Evolutionary conservation across 2,329 filamentous ascomycete genomes (phyloP).

Genomic region (Colletotrichum sidae): DNA sequence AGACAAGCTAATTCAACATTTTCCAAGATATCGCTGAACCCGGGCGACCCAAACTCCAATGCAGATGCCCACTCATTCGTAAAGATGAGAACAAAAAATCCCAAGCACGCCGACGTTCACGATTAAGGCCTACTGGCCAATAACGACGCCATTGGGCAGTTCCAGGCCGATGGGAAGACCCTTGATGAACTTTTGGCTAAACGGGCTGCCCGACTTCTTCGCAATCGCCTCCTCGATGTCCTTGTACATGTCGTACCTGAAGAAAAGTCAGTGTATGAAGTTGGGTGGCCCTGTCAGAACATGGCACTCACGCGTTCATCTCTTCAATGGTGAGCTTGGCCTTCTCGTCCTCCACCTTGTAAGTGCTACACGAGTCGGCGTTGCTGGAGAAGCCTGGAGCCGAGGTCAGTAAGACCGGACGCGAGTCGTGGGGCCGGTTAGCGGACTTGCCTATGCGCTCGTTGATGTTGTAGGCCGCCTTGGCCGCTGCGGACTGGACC

Average conservation of each 20-base stretch:
- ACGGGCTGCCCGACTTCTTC: slow-evolving; percentile 46
- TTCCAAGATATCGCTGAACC: too few species aligned
- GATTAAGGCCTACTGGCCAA: slow-evolving; percentile 28
- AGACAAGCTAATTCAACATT: too few species aligned
- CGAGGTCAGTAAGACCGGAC: background rate
- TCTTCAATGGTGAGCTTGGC: slow-evolving; percentile 75
- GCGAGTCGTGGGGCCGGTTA: background rate
- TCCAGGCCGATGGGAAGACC: slow-evolving; percentile 61
- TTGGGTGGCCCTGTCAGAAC: too few species aligned
- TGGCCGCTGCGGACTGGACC: slow-evolving; percentile 68
- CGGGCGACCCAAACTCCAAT: too few species aligned
- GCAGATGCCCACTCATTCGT: too few species aligned
- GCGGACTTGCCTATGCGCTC: slow-evolving; percentile 65
- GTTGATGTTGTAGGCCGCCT: slow-evolving; percentile 71
- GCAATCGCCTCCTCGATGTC: slow-evolving; percentile 64
- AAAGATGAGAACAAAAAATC: too few species aligned
- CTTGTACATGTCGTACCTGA: slow-evolving; percentile 68
- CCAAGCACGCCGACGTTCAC: background rate
- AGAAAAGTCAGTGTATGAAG: background rate
- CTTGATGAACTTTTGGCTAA: slow-evolving; percentile 51
- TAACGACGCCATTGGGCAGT: slow-evolving; percentile 61
- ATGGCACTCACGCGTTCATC: slow-evolving; percentile 69
- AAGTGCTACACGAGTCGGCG: slow-evolving; percentile 61
- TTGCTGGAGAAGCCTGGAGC: slow-evolving; percentile 70
- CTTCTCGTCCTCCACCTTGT: slow-evolving; percentile 71